A percentile compares a stretch with the other conserved stretches of the same genome.
Conservation (phyloP, 768 basidiomycete genomes). For the Pleurotus ostreatus region DNA sequence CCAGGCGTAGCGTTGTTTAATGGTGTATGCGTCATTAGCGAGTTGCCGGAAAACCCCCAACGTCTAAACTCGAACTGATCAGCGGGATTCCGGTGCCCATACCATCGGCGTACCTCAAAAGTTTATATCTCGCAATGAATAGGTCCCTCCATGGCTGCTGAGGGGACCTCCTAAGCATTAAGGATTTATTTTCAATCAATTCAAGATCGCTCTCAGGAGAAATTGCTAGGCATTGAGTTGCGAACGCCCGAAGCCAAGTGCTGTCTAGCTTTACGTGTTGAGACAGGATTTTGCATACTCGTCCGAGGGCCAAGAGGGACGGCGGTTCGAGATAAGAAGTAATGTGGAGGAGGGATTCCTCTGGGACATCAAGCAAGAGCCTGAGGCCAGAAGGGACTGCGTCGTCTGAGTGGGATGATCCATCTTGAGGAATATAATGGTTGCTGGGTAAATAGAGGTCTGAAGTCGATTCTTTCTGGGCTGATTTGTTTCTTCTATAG, state of each 20-base stretch:
- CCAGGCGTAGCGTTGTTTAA: conserved; percentile 44
- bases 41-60: conserved; percentile 62
- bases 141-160: conserved; percentile 68
- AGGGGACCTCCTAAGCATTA: conserved; percentile 50
- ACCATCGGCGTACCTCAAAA: conserved; percentile 41
- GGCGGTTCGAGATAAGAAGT: conserved; percentile 68
- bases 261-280: conserved; percentile 73
- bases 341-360: conserved; percentile 73
- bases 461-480: conserved; percentile 5
- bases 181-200: conserved; percentile 28
- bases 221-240: conserved; percentile 62
- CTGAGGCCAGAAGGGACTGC: conserved; percentile 1
- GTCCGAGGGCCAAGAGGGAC: conserved; percentile 53
- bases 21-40: conserved; percentile 61
- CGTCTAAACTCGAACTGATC: conserved; percentile 38
- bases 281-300: conserved; percentile 47
- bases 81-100: not conserved
- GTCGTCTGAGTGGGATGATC: not conserved
- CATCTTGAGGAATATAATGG: conserved; percentile 2
- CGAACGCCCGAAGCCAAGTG: conserved; percentile 77
- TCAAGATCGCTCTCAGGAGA: conserved; percentile 58
- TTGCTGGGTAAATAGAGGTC: conserved; percentile 3
- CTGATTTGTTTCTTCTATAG: conserved; percentile 6
- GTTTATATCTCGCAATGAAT: conserved; percentile 52
- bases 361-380: conserved; percentile 52